Evolutionary conservation across 2,329 filamentous ascomycete genomes (phyloP).

Genomic region (Pezizomycotina sp.): DNA sequence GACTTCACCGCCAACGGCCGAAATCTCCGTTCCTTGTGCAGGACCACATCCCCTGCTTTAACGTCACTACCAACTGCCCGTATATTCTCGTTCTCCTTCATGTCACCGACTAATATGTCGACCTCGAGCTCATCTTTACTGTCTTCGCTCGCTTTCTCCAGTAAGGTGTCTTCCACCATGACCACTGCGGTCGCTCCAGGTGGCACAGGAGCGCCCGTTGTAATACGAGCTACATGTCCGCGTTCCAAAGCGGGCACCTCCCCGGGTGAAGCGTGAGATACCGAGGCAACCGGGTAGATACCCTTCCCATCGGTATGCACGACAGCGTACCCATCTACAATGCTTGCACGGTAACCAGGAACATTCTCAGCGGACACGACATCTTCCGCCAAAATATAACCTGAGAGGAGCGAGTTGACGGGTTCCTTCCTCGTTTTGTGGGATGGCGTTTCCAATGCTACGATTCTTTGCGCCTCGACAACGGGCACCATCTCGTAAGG

Average conservation of each 20-base stretch:
- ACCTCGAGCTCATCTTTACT: slow-evolving; percentile 72
- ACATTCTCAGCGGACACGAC: slow-evolving; percentile 67
- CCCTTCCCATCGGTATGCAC: slow-evolving; percentile 47
- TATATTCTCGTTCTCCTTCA: slow-evolving; percentile 70
- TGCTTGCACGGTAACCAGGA: slow-evolving; percentile 85
- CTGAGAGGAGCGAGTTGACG: slow-evolving; percentile 51
- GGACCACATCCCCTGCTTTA: slow-evolving; percentile 47
- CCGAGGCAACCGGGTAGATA: slow-evolving; percentile 65
- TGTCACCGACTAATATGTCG: slow-evolving; percentile 62
- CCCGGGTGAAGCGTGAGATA: slow-evolving; percentile 68
- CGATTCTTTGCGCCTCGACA: slow-evolving; percentile 56
- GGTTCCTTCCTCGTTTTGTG: slow-evolving; percentile 41
- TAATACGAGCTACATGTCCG: slow-evolving; percentile 75
- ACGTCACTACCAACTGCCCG: slow-evolving; percentile 85
- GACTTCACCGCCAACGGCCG: slow-evolving; percentile 74
- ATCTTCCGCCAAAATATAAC: slow-evolving; percentile 66
- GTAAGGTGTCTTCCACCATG: slow-evolving; percentile 86
- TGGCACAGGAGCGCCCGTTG: slow-evolving; percentile 81
- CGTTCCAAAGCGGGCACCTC: slow-evolving; percentile 39
- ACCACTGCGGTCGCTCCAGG: slow-evolving; percentile 78
- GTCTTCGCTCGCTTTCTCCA: slow-evolving; percentile 60
- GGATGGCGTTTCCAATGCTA: slow-evolving; percentile 54
- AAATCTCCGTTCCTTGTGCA: slow-evolving; percentile 64
- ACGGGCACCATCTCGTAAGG: slow-evolving; percentile 88
- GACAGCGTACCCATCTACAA: slow-evolving; percentile 90